These are phyloP conservation scores for Jimgerdemannia lactiflua DNA, from an alignment of 192 early-diverging fungal genomes.

Conservation along the genomic window DNA sequence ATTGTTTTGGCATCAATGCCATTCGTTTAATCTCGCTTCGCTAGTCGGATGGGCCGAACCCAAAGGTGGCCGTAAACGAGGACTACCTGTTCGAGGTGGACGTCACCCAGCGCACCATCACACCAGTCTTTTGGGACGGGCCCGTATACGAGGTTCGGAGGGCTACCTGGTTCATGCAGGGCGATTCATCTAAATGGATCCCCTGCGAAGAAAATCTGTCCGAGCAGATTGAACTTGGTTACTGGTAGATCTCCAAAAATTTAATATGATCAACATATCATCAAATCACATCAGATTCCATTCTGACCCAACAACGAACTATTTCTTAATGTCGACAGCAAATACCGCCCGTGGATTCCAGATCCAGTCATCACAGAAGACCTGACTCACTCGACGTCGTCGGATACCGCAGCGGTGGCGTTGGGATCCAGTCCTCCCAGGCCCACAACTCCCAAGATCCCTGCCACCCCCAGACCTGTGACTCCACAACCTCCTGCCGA, in stretches of 20 bases:
- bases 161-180: constrained; percentile 79
- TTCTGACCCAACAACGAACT: too few species aligned
- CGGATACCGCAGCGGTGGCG: neutral
- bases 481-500: neutral
- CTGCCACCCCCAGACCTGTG: neutral
- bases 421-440: neutral
- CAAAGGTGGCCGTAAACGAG: constrained; percentile 68
- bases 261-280: neutral
- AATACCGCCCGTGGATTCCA: constrained; percentile 23
- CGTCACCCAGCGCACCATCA: constrained; percentile 63
- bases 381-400: neutral
- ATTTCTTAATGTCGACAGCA: constrained; percentile 12
- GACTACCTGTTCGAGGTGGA: constrained; percentile 82
- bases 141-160: constrained; percentile 77
- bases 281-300: neutral
- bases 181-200: constrained; percentile 54
- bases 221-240: constrained; percentile 80
- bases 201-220: constrained; percentile 84
- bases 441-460: neutral
- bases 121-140: constrained; percentile 78
- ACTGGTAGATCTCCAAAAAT: constrained; percentile 37
- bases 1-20: neutral
- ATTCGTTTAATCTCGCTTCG: neutral
- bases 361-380: constrained; percentile 10
- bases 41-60: constrained; percentile 25